These are phyloP conservation scores for Phycomyces blakesleeanus DNA, from an alignment of 192 early-diverging fungal genomes.

Conservation along the genomic window DNA sequence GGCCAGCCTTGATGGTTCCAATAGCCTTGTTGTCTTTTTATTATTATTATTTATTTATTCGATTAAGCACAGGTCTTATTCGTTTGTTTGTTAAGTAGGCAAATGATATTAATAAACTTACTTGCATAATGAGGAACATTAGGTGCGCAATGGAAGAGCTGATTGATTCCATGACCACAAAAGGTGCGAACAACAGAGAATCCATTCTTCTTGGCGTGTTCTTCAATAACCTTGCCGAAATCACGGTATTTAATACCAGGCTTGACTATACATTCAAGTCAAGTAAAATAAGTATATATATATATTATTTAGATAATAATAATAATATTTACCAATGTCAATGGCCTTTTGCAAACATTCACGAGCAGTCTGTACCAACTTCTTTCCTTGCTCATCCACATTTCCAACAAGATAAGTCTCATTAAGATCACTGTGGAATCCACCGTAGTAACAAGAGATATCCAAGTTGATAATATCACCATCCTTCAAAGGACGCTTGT, in stretches of 20 bases:
- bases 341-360: conserved; percentile 93
- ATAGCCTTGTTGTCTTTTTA: conserved; percentile 88
- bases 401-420: conserved; percentile 90
- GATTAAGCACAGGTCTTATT: too few species aligned
- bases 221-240: conserved; percentile 86
- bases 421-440: conserved; percentile 94
- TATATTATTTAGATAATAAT: background rate
- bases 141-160: conserved; percentile 87
- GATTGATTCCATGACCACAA: conserved; percentile 89
- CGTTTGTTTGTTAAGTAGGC: too few species aligned
- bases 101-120: too few species aligned
- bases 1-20: conserved; percentile 93
- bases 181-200: conserved; percentile 92
- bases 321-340: conserved; percentile 59
- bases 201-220: conserved; percentile 75
- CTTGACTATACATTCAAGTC: conserved; percentile 58
- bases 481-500: conserved; percentile 86
- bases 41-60: too few species aligned
- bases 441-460: conserved; percentile 82
- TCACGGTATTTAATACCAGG: conserved; percentile 92
- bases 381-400: conserved; percentile 69
- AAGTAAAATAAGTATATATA: background rate
- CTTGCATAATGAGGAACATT: conserved; percentile 92
- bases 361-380: conserved; percentile 77
- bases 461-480: conserved; percentile 98